A percentile compares a stretch with the other conserved stretches of the same genome.
Evolutionary conservation across 2,329 filamentous ascomycete genomes (phyloP).

Genomic region (Phaeophleospora eucalypticola): DNA sequence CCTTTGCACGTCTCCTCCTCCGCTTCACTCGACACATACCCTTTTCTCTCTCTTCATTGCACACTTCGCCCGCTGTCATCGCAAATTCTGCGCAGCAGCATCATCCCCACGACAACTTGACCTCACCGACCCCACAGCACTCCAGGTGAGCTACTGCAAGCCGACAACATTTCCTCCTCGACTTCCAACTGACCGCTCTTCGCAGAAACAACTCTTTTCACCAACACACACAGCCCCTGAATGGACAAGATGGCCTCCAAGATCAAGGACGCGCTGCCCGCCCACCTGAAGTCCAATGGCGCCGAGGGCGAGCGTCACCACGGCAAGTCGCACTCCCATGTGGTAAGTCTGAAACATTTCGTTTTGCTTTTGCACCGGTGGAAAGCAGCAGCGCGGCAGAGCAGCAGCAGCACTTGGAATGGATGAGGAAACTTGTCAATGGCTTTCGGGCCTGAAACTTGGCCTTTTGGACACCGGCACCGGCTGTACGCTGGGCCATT

Average conservation of each 20-base stretch:
- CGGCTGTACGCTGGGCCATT: no score
- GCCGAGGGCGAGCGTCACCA: conserved; percentile 59
- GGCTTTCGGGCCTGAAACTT: neutral
- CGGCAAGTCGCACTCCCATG: conserved; percentile 80
- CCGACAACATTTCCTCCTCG: conserved; percentile 6
- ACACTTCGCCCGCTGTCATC: neutral
- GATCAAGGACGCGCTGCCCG: conserved; percentile 71
- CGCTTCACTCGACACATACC: neutral
- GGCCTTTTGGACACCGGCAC: no score
- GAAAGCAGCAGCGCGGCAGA: conserved; percentile 4
- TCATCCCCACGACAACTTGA: neutral
- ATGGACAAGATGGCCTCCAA: conserved; percentile 42
- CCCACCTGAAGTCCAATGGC: conserved; percentile 68
- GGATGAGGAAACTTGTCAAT: neutral
- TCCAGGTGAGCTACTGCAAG: neutral
- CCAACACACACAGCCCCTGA: conserved; percentile 8
- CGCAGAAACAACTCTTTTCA: neutral
- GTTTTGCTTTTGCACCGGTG: conserved; percentile 3
- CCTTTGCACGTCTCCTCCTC: neutral
- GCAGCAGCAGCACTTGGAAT: conserved; percentile 1
- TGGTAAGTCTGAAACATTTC: conserved; percentile 56
- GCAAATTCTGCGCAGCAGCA: neutral
- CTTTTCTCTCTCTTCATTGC: neutral
- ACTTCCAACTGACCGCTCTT: conserved; percentile 12
- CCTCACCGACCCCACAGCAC: neutral